Evolutionary conservation across 106 monocot genomes (phyloP), one percentile per base, ranked within the genome.

Genomic region (Ottelia alismoides): DNA sequence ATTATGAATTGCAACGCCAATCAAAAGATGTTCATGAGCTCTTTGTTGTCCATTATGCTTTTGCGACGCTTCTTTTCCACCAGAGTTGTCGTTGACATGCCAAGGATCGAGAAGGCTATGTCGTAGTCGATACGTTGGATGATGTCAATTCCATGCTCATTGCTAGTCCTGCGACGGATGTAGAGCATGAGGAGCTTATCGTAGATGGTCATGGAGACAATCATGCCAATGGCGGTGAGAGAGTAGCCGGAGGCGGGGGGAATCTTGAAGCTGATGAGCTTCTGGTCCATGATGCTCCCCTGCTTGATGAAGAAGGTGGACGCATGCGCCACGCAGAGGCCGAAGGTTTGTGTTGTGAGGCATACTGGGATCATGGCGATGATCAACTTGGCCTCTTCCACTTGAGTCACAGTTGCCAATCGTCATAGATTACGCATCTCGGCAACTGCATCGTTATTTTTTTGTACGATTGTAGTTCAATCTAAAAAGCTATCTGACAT

Each of bases 271-370:
- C 28, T 14, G 20, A 46, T 50, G 16, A 88, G 24, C 11, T 23
- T 66, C 24, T 76, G 40, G 73, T 85, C 28, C 78, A 88, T 78
- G 27, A 47, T 60, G 63, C 75, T 70, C 0, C 58, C 82, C 53
- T 82, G 87, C 50, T 88, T 88, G 65, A 82, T 64, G 78, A 82
- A 88, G 74, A 85, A 76, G 65, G 87, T 82, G 27, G 63, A 66
- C 7, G 68, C 26, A 28, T 88, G 87, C 1, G 78, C 67, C 3
- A 76, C 62, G 30, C 66, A 70, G 0, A 82, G 58, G 66, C 78
- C 82, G 30, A 78, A 78, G 0, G 78, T 65, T 3, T 81, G 54
- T 10, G 61, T 26, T 30, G 67, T 11, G 2, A 82, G 52, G 82
- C 87, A 88, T 46, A 82, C 72, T 1, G 82, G 82, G 1, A 82